Conservation (phyloP, 2,329 filamentous ascomycete genomes). For the Purpureocillium lavendulum region DNA sequence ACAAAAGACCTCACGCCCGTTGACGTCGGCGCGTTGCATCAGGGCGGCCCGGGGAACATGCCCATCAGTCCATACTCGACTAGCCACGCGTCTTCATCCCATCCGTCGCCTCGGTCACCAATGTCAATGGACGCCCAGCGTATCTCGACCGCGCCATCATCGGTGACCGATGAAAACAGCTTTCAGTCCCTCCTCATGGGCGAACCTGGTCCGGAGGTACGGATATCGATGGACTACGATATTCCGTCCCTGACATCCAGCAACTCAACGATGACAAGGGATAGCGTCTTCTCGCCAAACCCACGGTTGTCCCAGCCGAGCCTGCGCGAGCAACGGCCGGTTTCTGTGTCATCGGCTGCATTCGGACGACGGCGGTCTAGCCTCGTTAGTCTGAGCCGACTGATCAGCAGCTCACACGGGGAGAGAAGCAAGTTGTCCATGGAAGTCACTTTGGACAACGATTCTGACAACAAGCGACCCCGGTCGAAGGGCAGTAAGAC, state of each 20-base stretch:
- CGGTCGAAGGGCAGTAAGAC: conserved; percentile 54
- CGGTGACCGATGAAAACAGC: conserved; percentile 60
- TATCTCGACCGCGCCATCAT: conserved; percentile 68
- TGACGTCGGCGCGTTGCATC: conserved; percentile 37
- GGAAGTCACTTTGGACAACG: conserved; percentile 50
- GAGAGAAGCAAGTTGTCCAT: conserved; percentile 68
- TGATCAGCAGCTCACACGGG: conserved; percentile 67
- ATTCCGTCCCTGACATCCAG: conserved; percentile 68
- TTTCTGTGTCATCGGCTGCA: conserved; percentile 51
- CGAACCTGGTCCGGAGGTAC: conserved; percentile 63
- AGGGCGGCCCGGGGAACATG: conserved; percentile 34
- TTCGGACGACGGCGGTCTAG: conserved; percentile 67
- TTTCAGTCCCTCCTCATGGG: conserved; percentile 65
- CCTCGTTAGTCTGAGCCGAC: conserved; percentile 65
- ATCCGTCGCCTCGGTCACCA: conserved; percentile 59
- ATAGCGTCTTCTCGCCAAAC: conserved; percentile 44
- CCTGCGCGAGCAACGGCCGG: conserved; percentile 48
- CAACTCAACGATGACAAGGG: conserved; percentile 67
- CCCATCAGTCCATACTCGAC: conserved; percentile 59
- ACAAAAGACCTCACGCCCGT: conserved; percentile 40
- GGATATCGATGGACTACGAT: conserved; percentile 61
- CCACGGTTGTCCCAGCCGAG: conserved; percentile 39
- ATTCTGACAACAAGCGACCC: conserved; percentile 44
- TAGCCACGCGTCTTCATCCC: conserved; percentile 53
- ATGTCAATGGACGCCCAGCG: conserved; percentile 64